Evolutionary conservation across 345 rosid genomes (phyloP).

Genomic region (Syzygium aqueum): DNA sequence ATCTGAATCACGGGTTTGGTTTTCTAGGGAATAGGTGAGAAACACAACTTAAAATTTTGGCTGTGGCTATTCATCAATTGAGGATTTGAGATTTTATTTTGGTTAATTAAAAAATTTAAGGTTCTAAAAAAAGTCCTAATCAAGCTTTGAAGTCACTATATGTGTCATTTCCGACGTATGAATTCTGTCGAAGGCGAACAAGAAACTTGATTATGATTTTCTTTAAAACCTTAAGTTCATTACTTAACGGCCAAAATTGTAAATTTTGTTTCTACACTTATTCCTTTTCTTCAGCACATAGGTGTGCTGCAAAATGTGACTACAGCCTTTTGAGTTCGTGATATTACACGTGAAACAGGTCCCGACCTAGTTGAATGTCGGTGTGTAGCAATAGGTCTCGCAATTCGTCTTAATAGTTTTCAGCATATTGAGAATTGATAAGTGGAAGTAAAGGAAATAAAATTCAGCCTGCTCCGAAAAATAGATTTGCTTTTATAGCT

Average conservation of each 20-base stretch:
- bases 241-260: background rate
- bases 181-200: background rate
- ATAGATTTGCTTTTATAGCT: background rate
- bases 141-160: background rate
- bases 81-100: background rate
- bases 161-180: background rate
- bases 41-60: background rate
- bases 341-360: background rate
- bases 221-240: background rate
- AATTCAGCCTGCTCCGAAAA: background rate
- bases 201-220: background rate
- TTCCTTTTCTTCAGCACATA: background rate
- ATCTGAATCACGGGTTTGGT: background rate
- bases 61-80: background rate
- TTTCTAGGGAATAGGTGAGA: background rate
- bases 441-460: background rate
- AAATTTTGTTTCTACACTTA: background rate
- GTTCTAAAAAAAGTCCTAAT: background rate
- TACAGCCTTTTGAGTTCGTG: background rate
- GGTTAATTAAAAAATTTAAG: background rate
- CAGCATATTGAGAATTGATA: background rate
- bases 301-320: background rate
- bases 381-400: background rate
- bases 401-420: background rate
- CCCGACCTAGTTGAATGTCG: background rate